These are phyloP conservation scores for Fusarium equiseti DNA, from an alignment of 2,329 filamentous ascomycete species.

Conservation along the genomic window DNA sequence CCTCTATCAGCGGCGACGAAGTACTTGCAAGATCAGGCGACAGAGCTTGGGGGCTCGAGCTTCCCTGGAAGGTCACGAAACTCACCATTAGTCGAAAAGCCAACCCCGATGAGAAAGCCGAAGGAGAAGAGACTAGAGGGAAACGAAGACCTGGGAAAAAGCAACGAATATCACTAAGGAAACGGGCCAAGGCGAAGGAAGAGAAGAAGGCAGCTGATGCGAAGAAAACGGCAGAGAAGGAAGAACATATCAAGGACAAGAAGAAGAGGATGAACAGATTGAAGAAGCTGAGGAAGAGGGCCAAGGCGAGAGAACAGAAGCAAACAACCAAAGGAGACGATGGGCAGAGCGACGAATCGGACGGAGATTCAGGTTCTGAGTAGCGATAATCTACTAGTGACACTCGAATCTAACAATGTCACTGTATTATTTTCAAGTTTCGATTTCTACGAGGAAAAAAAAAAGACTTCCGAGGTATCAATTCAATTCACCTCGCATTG, in stretches of 20 bases:
- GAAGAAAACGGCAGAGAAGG: conserved; percentile 61
- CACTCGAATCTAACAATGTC: too few species aligned
- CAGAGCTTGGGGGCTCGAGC: conserved; percentile 68
- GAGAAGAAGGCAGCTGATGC: conserved; percentile 56
- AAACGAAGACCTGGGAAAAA: conserved; percentile 69
- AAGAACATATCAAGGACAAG: conserved; percentile 69
- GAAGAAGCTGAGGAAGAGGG: conserved; percentile 69
- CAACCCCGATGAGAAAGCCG: conserved; percentile 16
- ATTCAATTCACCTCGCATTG: not conserved
- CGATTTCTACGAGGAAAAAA: not conserved
- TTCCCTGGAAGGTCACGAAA: conserved; percentile 69
- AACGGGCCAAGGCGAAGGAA: conserved; percentile 57
- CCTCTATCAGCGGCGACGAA: conserved; percentile 66
- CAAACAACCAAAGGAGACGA: conserved; percentile 44
- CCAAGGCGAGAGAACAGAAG: conserved; percentile 69
- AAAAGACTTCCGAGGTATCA: not conserved
- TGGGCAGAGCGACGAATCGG: conserved; percentile 30
- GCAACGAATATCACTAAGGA: conserved; percentile 64
- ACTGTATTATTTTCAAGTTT: not conserved
- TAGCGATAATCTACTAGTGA: conserved; percentile 1
- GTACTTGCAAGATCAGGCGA: conserved; percentile 58
- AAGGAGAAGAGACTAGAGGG: conserved; percentile 44
- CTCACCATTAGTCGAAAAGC: conserved; percentile 54
- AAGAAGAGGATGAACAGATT: conserved; percentile 71
- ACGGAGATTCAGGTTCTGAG: conserved; percentile 33